phyloP scores from a whole-genome alignment of 176 grass and related monocot genomes.

The Lolium perenne region DNA sequence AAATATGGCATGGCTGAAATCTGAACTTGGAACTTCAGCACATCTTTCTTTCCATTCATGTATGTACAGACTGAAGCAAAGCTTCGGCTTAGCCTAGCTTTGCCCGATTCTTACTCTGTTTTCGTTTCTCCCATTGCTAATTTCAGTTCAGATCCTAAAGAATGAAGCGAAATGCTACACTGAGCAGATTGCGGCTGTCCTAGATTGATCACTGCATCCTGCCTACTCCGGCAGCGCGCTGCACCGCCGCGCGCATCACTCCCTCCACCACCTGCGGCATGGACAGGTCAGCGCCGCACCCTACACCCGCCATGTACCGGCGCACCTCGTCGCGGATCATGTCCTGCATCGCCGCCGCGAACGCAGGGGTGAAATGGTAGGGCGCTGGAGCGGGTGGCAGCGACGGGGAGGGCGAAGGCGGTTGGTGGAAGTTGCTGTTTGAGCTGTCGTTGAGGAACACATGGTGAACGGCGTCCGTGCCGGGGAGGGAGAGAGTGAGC shows the following conservation, averaged over 20 bases:
- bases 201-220: constrained; percentile 25
- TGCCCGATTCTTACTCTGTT: neutral
- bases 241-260: constrained; percentile 54
- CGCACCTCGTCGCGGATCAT: constrained; percentile 80
- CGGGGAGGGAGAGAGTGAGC: constrained; percentile 67
- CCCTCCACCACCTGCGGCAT: constrained; percentile 51
- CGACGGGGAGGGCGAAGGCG: neutral
- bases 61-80: constrained; percentile 3
- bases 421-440: constrained; percentile 55
- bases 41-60: neutral
- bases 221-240: constrained; percentile 33
- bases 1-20: neutral
- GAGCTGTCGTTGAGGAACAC: constrained; percentile 49
- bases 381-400: neutral
- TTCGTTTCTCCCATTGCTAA: too few species aligned
- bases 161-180: neutral
- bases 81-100: neutral
- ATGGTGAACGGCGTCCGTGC: constrained; percentile 48
- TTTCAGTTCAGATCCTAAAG: neutral
- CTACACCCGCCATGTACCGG: constrained; percentile 71
- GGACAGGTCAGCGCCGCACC: constrained; percentile 39
- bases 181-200: neutral
- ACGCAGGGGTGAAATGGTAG: constrained; percentile 36
- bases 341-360: constrained; percentile 68
- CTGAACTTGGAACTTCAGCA: neutral